A percentile compares a stretch with the other conserved stretches of the same genome.
phyloP scores from a whole-genome alignment of 225 moss, liverwort and hornwort species.

The Anthoceros angustus region DNA sequence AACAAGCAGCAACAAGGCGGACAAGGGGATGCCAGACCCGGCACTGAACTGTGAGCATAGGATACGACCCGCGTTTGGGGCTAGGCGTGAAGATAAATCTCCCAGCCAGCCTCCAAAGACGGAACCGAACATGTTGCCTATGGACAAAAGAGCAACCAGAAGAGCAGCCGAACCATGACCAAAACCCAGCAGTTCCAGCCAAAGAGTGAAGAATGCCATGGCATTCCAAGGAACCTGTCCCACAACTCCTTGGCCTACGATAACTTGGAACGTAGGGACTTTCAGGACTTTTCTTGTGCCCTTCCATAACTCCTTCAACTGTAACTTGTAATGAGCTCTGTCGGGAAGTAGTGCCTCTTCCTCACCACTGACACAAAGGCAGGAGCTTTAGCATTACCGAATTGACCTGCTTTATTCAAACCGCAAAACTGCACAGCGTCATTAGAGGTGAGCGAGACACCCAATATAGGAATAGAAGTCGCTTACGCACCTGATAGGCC shows the following conservation, averaged over 20 bases:
- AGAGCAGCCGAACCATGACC: constrained; percentile 35
- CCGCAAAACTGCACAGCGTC: background rate
- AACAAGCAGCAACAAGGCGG: constrained; percentile 30
- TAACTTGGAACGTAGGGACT: constrained; percentile 45
- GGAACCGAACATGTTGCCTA: constrained; percentile 38
- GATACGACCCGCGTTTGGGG: constrained; percentile 37
- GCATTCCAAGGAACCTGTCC: constrained; percentile 47
- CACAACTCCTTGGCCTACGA: constrained; percentile 41
- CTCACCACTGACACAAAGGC: too few relatives aligned
- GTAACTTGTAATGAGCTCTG: background rate
- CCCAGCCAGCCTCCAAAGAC: constrained; percentile 57
- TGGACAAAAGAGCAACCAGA: constrained; percentile 34
- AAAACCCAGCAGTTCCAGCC: constrained; percentile 55
- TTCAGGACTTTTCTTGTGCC: constrained; percentile 15
- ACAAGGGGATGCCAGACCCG: constrained; percentile 24
- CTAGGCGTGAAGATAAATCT: constrained; percentile 27
- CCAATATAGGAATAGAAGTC: background rate
- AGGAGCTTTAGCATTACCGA: too few relatives aligned
- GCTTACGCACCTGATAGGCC: background rate
- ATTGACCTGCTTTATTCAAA: constrained; percentile 18
- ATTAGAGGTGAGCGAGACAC: background rate
- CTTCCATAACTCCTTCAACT: constrained; percentile 22
- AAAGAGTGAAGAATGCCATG: constrained; percentile 43
- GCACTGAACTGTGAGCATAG: constrained; percentile 37
- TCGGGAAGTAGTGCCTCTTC: too few relatives aligned